A percentile compares a stretch with the other conserved stretches of the same genome.
Conservation (phyloP, 345 rosid species). For the Rhodamnia rubescens region DNA sequence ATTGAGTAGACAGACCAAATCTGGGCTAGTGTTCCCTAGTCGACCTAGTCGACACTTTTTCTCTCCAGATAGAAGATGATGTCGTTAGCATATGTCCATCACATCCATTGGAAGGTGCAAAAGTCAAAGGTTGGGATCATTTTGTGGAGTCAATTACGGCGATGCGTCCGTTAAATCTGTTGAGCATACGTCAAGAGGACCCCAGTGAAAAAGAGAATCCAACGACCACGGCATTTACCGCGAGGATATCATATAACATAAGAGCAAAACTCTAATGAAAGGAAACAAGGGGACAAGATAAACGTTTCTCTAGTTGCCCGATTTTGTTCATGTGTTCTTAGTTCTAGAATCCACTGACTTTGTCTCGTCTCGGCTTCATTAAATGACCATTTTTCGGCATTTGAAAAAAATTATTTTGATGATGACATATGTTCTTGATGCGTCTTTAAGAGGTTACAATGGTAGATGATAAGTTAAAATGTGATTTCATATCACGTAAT, state of each 20-base stretch:
- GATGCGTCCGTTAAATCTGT: background rate
- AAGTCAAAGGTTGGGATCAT: background rate
- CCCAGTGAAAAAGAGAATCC: background rate
- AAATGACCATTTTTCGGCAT: background rate
- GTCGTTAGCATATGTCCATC: background rate
- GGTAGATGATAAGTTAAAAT: background rate
- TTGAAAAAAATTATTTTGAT: too few relatives aligned
- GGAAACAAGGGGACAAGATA: background rate
- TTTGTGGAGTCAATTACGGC: conserved; percentile 1
- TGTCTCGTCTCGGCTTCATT: background rate
- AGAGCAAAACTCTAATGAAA: background rate
- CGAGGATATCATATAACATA: background rate
- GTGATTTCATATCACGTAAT: background rate
- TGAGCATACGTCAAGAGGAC: background rate
- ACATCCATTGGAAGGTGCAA: background rate
- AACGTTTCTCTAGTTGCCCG: background rate
- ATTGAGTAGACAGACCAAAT: background rate
- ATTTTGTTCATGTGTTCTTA: background rate
- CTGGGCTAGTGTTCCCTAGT: background rate
- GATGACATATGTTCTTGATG: background rate
- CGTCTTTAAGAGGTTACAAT: background rate
- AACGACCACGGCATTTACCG: background rate
- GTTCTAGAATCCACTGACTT: background rate
- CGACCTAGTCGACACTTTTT: background rate
- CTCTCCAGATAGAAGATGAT: background rate